Base-by-base conservation (phyloP, 768 basidiomycete genomes). In the Rhizopogon salebrosus region DNA sequence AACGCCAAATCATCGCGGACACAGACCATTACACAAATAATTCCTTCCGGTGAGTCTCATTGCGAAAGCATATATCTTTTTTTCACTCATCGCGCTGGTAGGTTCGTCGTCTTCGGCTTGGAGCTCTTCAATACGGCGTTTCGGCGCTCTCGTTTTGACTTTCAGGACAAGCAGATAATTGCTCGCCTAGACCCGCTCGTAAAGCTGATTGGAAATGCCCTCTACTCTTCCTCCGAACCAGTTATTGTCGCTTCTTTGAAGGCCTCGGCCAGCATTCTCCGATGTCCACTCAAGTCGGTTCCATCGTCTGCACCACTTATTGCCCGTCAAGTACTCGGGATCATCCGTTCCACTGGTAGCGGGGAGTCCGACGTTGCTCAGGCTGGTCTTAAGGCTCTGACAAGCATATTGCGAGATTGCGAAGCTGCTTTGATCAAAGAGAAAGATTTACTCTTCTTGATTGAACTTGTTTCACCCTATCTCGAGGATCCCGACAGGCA, bases 331-430 rank as follows among this genome's bases (percentile, higher is more conserved):
- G 87, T 87, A 43, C 77, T 98, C 53, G 79, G 83, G 53, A 86
- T 94, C 68, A 78, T 97, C 63, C 86, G 83, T 64, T 83, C 87
- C 31, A 76, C 84, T 0, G 95, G 94, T 4, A 90, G 79, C 51
- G 91, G 92, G 0, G 93, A 95, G 62, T 88, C 94, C 0, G 95
- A 98, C 54, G 76, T 92, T 11, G 85, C 89, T 0, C 95, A 98
- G 65, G 83, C 84, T 0, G 91, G 91, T 0, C 81, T 99, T 64
- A 91, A 89, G 61, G 84, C 92, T 0, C 77, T 99, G 9, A 85
- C 95, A 0, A 80, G 79, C 13, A 83, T 98, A 58, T 76, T 99
- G n/a, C 87, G 97, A n/a, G 92, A 95, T 59, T 86, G 88, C 51
- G 83, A 89, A 9, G 64, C 80, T 3, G 84, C 90, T 3, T 82